A percentile compares a stretch with the other conserved stretches of the same genome.
Evolutionary conservation across 2,329 filamentous ascomycete species (phyloP).

Genomic region (Apiospora malaysiana): DNA sequence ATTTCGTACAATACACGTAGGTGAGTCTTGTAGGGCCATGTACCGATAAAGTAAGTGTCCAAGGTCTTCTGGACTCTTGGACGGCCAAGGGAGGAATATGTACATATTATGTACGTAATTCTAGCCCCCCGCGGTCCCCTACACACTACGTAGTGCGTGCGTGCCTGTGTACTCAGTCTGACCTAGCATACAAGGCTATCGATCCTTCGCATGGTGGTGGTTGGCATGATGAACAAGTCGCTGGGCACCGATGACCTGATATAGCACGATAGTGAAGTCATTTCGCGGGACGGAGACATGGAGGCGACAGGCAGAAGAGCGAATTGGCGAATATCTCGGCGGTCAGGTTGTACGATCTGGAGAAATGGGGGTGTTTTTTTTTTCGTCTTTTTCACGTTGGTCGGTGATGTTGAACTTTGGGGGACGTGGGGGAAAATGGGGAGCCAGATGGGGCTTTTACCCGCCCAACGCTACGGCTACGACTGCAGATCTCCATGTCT

Average conservation of each 20-base stretch:
- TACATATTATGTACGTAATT: no score
- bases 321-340: not conserved
- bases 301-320: not conserved
- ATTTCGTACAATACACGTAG: no score
- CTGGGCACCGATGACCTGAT: not conserved
- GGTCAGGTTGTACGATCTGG: not conserved
- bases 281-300: not conserved
- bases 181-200: conserved; percentile 8
- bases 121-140: no score
- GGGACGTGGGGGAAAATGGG: conserved; percentile 9
- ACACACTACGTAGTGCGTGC: no score
- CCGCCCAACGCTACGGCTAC: conserved; percentile 6
- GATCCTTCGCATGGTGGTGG: not conserved
- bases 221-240: not conserved
- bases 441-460: conserved; percentile 10
- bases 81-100: no score
- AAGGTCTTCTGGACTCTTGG: no score
- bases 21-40: no score
- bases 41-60: no score
- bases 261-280: conserved; percentile 10
- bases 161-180: no score
- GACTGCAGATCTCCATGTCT: conserved; percentile 11
- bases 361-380: not conserved
- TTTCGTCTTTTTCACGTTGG: not conserved
- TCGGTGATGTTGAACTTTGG: conserved; percentile 13